Conservation (phyloP, 371 early-diverging fungal genomes). For the Sporodiniella umbellata region DNA sequence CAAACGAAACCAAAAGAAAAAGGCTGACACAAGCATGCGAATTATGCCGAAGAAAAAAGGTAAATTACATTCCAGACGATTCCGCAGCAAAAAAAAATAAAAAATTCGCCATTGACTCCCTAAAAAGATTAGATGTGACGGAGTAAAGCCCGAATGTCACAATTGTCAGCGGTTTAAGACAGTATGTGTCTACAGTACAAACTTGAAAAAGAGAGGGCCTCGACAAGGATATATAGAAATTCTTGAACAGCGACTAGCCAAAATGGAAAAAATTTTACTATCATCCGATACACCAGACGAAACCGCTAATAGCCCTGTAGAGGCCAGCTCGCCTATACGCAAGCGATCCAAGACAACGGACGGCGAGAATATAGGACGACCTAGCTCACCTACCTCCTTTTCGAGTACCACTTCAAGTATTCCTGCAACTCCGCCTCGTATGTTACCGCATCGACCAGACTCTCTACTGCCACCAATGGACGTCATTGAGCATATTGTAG, state of each 20-base stretch:
- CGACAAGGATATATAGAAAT: constrained; percentile 79
- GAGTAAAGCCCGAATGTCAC: constrained; percentile 69
- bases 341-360: no score
- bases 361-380: not conserved
- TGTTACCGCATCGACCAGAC: not conserved
- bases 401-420: constrained; percentile 14
- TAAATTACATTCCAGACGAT: constrained; percentile 16
- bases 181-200: constrained; percentile 70
- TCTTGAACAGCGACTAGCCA: constrained; percentile 68
- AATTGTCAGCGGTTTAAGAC: constrained; percentile 66
- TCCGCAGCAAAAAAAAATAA: constrained; percentile 7
- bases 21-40: constrained; percentile 82
- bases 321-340: constrained; percentile 1
- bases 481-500: constrained; percentile 51
- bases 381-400: constrained; percentile 14
- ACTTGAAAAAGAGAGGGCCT: constrained; percentile 73
- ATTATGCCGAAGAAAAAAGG: constrained; percentile 77
- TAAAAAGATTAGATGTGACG: constrained; percentile 73
- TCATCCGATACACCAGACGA: constrained; percentile 12
- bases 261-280: constrained; percentile 65
- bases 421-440: constrained; percentile 7
- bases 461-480: constrained; percentile 30
- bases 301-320: not conserved
- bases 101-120: no score
- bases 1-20: constrained; percentile 59